These are phyloP conservation scores for Gryganskiella cystojenkinii DNA, from an alignment of 192 early-diverging fungal species.

Conservation along the genomic window DNA sequence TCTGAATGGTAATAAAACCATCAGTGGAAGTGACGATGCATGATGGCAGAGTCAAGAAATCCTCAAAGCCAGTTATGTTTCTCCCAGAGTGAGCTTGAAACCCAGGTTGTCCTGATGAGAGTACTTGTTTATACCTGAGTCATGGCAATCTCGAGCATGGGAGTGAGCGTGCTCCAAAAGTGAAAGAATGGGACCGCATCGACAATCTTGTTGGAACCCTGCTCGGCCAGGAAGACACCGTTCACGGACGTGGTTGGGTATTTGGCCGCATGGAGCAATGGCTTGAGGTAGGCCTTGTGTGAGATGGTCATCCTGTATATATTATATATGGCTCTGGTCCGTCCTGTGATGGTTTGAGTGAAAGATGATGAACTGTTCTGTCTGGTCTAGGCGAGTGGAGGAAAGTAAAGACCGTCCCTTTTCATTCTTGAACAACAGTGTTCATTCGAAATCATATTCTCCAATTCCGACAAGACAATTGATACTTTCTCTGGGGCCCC, in stretches of 20 bases:
- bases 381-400: no score
- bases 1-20: no score
- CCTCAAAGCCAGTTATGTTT: no score
- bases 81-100: no score
- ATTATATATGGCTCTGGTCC: neutral
- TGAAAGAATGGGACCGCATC: slow-evolving; percentile 90
- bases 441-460: no score
- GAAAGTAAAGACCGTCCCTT: no score
- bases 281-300: slow-evolving; percentile 76
- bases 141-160: slow-evolving; percentile 87
- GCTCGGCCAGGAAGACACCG: slow-evolving; percentile 78
- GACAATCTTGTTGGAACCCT: slow-evolving; percentile 34
- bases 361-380: neutral
- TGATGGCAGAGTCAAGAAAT: no score
- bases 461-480: no score
- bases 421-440: no score
- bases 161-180: slow-evolving; percentile 80
- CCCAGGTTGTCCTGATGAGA: no score
- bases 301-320: slow-evolving; percentile 59
- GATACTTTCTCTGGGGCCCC: no score
- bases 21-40: no score
- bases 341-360: neutral
- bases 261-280: slow-evolving; percentile 86
- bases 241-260: slow-evolving; percentile 80
- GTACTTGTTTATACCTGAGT: slow-evolving; percentile 68